These are phyloP conservation scores for Rhizopus stolonifer DNA, from an alignment of 371 early-diverging fungal species.

Conservation along the genomic window DNA sequence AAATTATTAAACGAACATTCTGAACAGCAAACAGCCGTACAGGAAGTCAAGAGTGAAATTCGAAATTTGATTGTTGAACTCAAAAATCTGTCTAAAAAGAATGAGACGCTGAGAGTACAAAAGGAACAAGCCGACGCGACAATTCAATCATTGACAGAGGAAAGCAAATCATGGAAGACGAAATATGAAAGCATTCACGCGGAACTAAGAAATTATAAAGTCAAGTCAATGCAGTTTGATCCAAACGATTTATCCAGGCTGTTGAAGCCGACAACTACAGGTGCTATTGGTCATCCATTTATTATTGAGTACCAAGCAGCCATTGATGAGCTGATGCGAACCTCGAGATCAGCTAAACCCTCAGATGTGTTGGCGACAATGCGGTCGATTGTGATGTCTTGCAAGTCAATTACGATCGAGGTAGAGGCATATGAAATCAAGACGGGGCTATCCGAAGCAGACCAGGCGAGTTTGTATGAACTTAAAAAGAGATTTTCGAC, in stretches of 20 bases:
- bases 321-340: slow-evolving; percentile 71
- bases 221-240: slow-evolving; percentile 38
- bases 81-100: slow-evolving; percentile 59
- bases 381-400: slow-evolving; percentile 80
- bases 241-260: slow-evolving; percentile 23
- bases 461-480: slow-evolving; percentile 32
- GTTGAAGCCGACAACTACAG: slow-evolving; percentile 54
- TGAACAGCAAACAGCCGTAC: slow-evolving; percentile 70
- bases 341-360: slow-evolving; percentile 67
- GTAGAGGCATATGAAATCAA: slow-evolving; percentile 69
- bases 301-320: slow-evolving; percentile 78
- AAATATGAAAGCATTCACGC: slow-evolving; percentile 47
- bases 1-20: slow-evolving; percentile 68
- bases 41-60: slow-evolving; percentile 76
- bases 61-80: slow-evolving; percentile 72
- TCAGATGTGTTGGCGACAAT: slow-evolving; percentile 77
- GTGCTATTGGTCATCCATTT: slow-evolving; percentile 64
- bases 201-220: slow-evolving; percentile 53
- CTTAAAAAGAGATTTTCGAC: slow-evolving; percentile 63
- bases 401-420: slow-evolving; percentile 81
- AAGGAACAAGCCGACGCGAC: slow-evolving; percentile 39
- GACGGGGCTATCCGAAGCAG: slow-evolving; percentile 15
- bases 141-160: slow-evolving; percentile 29
- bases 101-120: slow-evolving; percentile 56
- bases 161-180: slow-evolving; percentile 47